phyloP scores from a whole-genome alignment of 2,329 filamentous ascomycete species.

The Colletotrichum tofieldiae region DNA sequence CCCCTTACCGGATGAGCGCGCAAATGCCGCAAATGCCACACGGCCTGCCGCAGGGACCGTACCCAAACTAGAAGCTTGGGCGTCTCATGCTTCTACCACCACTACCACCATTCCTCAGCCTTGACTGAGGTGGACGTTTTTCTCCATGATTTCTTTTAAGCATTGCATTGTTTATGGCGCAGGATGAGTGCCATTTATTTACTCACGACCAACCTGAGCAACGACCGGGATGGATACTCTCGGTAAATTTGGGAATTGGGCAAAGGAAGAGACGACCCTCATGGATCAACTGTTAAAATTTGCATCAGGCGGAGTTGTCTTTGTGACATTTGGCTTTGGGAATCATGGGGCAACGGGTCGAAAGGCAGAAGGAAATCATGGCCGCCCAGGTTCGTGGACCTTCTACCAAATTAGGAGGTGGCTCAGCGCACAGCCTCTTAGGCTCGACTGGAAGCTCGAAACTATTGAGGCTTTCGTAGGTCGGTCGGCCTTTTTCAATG shows the following conservation, averaged over 20 bases:
- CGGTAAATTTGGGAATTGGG: slow-evolving; percentile 11
- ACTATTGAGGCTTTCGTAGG: not conserved
- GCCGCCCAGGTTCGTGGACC: slow-evolving; percentile 15
- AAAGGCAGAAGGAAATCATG: not conserved
- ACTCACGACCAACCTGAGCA: slow-evolving; percentile 14
- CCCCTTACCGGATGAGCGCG: slow-evolving; percentile 30
- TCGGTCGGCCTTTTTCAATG: slow-evolving; percentile 6
- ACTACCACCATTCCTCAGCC: not conserved
- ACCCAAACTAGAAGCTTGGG: slow-evolving; percentile 53
- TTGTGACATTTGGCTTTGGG: slow-evolving; percentile 19
- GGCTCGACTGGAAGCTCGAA: not conserved
- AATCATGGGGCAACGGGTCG: not conserved
- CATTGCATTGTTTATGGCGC: slow-evolving; percentile 44
- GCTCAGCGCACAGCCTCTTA: not conserved
- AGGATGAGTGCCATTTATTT: slow-evolving; percentile 39
- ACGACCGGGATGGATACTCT: slow-evolving; percentile 25
- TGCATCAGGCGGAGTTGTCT: slow-evolving; percentile 41
- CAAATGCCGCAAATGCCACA: slow-evolving; percentile 42
- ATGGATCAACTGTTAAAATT: slow-evolving; percentile 32
- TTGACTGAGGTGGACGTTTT: slow-evolving; percentile 4
- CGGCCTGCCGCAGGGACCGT: slow-evolving; percentile 51
- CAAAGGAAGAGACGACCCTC: slow-evolving; percentile 28
- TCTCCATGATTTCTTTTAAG: slow-evolving; percentile 29
- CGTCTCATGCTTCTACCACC: not conserved
- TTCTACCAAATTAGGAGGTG: slow-evolving; percentile 15